These are phyloP conservation scores for Cryptococcus sp. DNA, from an alignment of 1,284 basidiomycete species.

Conservation along the genomic window DNA sequence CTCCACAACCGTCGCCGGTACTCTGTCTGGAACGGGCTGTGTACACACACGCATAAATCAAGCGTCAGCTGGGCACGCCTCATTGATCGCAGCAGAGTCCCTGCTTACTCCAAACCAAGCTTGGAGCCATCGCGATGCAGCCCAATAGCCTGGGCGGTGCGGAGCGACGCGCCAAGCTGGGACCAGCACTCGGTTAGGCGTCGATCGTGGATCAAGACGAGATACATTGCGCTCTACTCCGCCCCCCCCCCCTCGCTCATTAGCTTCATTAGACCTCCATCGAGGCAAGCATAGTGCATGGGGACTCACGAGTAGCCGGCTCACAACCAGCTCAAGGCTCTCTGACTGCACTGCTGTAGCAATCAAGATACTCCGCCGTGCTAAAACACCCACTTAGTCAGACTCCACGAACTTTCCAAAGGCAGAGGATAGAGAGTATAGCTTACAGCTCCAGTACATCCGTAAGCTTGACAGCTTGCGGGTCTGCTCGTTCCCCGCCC, in stretches of 20 bases:
- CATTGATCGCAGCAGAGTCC: neutral
- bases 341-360: constrained; percentile 87
- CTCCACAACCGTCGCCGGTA: constrained; percentile 90
- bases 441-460: constrained; percentile 91
- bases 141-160: constrained; percentile 91
- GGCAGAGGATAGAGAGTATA: no score
- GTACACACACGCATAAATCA: neutral
- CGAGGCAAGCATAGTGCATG: neutral
- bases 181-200: constrained; percentile 78
- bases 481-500: constrained; percentile 71
- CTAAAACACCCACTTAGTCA: constrained; percentile 52
- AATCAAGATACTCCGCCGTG: constrained; percentile 77
- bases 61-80: neutral
- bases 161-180: constrained; percentile 83
- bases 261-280: neutral
- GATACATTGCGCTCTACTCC: constrained; percentile 76
- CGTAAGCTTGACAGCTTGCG: constrained; percentile 73
- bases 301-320: constrained; percentile 68
- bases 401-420: no score
- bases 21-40: constrained; percentile 71
- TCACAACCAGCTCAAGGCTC: constrained; percentile 82
- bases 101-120: constrained; percentile 59
- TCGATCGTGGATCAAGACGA: constrained; percentile 63
- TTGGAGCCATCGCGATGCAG: constrained; percentile 86
- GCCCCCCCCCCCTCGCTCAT: constrained; percentile 9